Evolutionary conservation across 1,139 yeast species (phyloP), one percentile per base, ranked within the genome.

Genomic region (Nadsonia commutata): DNA sequence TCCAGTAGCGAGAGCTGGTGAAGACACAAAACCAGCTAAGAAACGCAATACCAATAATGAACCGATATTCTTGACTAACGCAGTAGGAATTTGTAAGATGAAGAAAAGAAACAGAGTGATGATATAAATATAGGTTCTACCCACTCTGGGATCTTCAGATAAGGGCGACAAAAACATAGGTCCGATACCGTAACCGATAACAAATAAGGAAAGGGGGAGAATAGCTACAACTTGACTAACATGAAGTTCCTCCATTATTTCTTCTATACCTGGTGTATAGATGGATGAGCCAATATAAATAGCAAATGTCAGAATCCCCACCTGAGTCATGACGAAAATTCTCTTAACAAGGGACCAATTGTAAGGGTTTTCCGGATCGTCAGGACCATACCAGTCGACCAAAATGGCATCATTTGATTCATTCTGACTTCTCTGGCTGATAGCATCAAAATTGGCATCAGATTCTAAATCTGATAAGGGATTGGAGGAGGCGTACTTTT

Each of bases 1-100:
- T 9, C 86, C 94, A 51, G 83, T 75, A 6, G 94, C 80, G 58
- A 85, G 67, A 0, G 93, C 88, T 3, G 95, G 95, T 2, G 88
- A 76, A 0, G 90, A 83, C 48, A 80, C 70, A 31, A 80, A 68
- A 2, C 95, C 95, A 36, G 84, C 71, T 51, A 85, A 74, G 57
- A 84, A 82, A 52, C 95, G 68, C 45, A 83, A 64, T 3, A 83
- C 78, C 41, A 82, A 65, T 36, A 63, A 49, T 2, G 53, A 49
- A 3, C 56, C 51, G 21, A 78, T 66, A 50, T 76, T 74, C 18
- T 67, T 59, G 1, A 76, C 61, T 40, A 78, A 63, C 1, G 80
- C 82, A 37, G 49, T 44, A 16, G 48, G 49, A 20, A 49, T 40
- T n/a, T 48, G 47, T 40, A 47, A 43, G 3, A 43, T 38, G 16